Evolutionary conservation across 2,329 filamentous ascomycete species (phyloP), one percentile per base, ranked within the genome.

Genomic region (Ilyonectria robusta): DNA sequence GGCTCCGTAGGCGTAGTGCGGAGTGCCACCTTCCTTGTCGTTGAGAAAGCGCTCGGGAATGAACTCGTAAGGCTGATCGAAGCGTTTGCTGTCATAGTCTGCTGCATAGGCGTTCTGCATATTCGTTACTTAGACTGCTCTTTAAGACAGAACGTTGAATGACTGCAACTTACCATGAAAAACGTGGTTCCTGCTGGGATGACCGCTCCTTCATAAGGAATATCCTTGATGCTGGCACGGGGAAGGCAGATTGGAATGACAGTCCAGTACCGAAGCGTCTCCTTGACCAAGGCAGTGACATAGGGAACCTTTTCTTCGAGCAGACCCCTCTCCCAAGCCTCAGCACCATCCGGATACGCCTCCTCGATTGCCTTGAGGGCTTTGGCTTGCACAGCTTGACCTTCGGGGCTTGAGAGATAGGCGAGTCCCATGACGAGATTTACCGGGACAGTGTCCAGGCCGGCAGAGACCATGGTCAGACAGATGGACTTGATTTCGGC

Each of bases 341-440:
- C 91, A 62, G 94, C 91, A 51, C 90, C 89, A 67, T 93, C 80
- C 0, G 92, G 92, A 72, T 95, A 94, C 0, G 89, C 88, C 65
- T 88, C 86, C 77, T 89, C 85, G 76, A 95, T 95, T 56, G 92
- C 93, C 1, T 86, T 81, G 64, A 93, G 89, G 0, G 93, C 93
- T 40, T 87, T 89, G 61, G 86, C 81, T 79, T 96, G 93, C 66
- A 95, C 91, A 3, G 86, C 84, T 71, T 93, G 91, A 15, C 93
- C 92, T 11, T 90, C 83, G 0, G 86, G 80, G 0, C 88, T 90
- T n/a, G 91, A 88, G 2, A 96, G 86, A 72, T 93, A 93, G 2
- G 92, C 93, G 50, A 95, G 88, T 13, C 91, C 91, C 91, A 94
- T 94, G 74, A 94, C 91, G 10, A 95, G 81, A 68, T 94, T 95